A percentile compares a stretch with the other conserved stretches of the same genome.
Evolutionary conservation across 2,329 filamentous ascomycete genomes (phyloP).

Genomic region (Trichophaea hybrida): DNA sequence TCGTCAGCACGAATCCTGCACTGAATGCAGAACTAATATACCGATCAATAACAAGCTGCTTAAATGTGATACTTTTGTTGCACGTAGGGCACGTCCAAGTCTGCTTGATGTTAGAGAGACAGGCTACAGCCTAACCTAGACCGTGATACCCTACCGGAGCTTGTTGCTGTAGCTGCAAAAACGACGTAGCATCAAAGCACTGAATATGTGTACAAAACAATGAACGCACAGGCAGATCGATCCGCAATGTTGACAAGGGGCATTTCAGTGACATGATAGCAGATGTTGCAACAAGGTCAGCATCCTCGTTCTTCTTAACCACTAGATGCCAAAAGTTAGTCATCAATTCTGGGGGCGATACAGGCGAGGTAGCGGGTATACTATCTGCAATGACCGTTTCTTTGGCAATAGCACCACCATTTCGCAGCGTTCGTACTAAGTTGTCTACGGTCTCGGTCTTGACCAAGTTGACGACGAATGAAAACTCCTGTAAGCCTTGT

Average conservation of each 20-base stretch:
- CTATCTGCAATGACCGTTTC: slow-evolving; percentile 70
- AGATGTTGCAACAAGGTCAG: slow-evolving; percentile 79
- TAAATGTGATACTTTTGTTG: slow-evolving; percentile 67
- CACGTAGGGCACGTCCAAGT: slow-evolving; percentile 96
- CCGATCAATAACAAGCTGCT: slow-evolving; percentile 75
- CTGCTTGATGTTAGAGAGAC: slow-evolving; percentile 13
- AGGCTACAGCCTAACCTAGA: background rate
- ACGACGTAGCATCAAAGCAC: slow-evolving; percentile 87
- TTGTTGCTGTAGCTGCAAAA: slow-evolving; percentile 87
- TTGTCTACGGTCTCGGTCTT: slow-evolving; percentile 55
- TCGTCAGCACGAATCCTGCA: slow-evolving; percentile 5
- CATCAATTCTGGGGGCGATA: background rate
- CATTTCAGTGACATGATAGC: slow-evolving; percentile 84
- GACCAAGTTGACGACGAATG: slow-evolving; percentile 58
- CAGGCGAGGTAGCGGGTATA: slow-evolving; percentile 35
- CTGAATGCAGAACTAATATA: slow-evolving; percentile 31
- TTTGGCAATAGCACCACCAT: slow-evolving; percentile 59
- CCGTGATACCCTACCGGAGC: slow-evolving; percentile 41
- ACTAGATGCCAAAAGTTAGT: slow-evolving; percentile 41
- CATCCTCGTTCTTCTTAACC: slow-evolving; percentile 64
- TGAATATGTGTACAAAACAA: slow-evolving; percentile 73
- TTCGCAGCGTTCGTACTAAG: slow-evolving; percentile 53
- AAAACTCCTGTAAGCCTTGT: slow-evolving; percentile 31
- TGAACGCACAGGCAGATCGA: slow-evolving; percentile 66
- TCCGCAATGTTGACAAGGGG: slow-evolving; percentile 65